These are phyloP conservation scores for Boletus eberwhitei DNA, from an alignment of 768 basidiomycete species.

Conservation along the genomic window DNA sequence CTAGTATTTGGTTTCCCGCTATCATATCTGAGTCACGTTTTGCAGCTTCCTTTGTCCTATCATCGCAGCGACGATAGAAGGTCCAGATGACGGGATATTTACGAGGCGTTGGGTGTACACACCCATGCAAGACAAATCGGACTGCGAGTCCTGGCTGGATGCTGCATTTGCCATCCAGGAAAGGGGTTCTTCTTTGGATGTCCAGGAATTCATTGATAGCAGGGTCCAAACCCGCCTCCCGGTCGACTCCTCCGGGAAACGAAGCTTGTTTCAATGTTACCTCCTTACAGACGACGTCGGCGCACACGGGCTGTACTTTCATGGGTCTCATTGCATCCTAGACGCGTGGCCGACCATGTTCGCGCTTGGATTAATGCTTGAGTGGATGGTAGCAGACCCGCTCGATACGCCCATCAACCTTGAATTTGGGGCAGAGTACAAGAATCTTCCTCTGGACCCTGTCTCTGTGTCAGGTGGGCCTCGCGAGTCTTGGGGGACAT, in stretches of 20 bases:
- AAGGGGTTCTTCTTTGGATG: background rate
- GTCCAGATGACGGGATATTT: background rate
- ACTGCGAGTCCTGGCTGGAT: conserved; percentile 11
- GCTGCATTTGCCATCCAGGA: conserved; percentile 6
- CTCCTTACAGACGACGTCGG: conserved; percentile 5
- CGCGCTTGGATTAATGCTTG: conserved; percentile 11
- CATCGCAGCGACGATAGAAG: conserved; percentile 8
- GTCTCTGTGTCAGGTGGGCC: conserved; percentile 17
- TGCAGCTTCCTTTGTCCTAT: conserved; percentile 11
- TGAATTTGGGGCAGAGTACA: conserved; percentile 10
- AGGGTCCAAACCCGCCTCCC: conserved; percentile 5
- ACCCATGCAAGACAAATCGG: background rate
- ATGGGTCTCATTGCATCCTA: conserved; percentile 14
- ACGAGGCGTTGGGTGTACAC: conserved; percentile 10
- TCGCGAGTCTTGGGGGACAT: conserved; percentile 5
- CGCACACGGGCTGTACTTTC: conserved; percentile 8
- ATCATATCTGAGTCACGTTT: background rate
- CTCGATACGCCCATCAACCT: background rate
- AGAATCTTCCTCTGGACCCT: conserved; percentile 13
- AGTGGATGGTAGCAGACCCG: conserved; percentile 9
- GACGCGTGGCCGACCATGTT: conserved; percentile 16
- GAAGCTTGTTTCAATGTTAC: conserved; percentile 11
- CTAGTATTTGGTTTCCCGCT: background rate
- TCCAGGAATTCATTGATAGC: conserved; percentile 4
- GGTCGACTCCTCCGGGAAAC: background rate